phyloP scores from a whole-genome alignment of 2,329 filamentous ascomycete genomes.

The Geosmithia morbida region DNA sequence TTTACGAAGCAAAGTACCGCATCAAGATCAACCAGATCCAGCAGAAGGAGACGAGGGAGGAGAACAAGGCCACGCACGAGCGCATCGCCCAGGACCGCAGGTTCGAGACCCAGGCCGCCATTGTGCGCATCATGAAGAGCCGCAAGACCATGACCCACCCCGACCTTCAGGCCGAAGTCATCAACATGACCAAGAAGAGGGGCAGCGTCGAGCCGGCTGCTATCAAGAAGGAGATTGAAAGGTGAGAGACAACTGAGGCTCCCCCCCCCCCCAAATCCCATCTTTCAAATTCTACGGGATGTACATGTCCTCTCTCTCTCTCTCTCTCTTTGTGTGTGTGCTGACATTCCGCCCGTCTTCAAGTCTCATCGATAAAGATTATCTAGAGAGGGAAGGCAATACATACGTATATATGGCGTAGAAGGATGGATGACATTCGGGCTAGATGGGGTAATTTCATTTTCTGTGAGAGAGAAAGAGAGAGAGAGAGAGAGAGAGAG shows the following conservation, averaged over 20 bases:
- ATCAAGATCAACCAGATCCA: constrained; percentile 99
- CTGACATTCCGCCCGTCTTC: background rate
- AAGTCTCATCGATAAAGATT: constrained; percentile 85
- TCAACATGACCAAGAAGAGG: constrained; percentile 73
- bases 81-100: constrained; percentile 78
- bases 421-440: background rate
- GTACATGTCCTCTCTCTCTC: too few relatives aligned
- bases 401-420: constrained; percentile 59
- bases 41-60: constrained; percentile 85
- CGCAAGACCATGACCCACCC: constrained; percentile 74
- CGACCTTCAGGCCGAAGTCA: constrained; percentile 85
- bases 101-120: constrained; percentile 93
- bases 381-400: constrained; percentile 67
- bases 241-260: constrained; percentile 34
- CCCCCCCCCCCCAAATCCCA: too few relatives aligned
- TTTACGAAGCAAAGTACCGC: constrained; percentile 69
- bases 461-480: too few relatives aligned
- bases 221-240: constrained; percentile 96
- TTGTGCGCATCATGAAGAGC: constrained; percentile 94
- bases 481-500: too few relatives aligned
- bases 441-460: background rate
- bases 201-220: constrained; percentile 74
- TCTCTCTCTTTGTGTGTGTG: background rate
- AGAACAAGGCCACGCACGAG: constrained; percentile 89
- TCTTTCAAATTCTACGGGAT: too few relatives aligned